Evolutionary conservation across 352 stramenopile species (phyloP).

Genomic region (Pythium sp.): DNA sequence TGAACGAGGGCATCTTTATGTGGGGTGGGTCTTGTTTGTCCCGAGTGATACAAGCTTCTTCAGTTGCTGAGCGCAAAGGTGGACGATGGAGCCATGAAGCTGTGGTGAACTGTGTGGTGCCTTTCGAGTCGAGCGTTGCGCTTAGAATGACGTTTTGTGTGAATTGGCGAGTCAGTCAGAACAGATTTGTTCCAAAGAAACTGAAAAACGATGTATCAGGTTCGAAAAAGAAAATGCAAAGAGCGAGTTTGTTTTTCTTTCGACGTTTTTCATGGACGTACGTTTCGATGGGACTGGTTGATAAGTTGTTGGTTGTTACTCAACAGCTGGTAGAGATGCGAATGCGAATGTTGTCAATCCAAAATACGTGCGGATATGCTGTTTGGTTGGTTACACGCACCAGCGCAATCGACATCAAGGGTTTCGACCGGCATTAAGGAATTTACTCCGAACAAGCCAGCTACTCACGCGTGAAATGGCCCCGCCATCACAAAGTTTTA

Average conservation of each 20-base stretch:
- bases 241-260: too few relatives aligned
- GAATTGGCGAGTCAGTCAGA: not conserved
- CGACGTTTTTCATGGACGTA: not conserved
- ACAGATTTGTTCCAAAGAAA: not conserved
- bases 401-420: too few relatives aligned
- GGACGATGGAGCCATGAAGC: not conserved
- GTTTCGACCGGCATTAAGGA: too few relatives aligned
- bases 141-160: not conserved
- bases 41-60: not conserved
- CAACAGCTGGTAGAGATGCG: not conserved
- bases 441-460: too few relatives aligned
- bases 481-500: too few relatives aligned
- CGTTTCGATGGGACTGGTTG: not conserved
- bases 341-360: not conserved
- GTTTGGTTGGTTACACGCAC: too few relatives aligned
- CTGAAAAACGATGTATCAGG: not conserved
- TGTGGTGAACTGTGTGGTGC: not conserved
- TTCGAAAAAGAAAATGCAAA: not conserved
- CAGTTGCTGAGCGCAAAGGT: not conserved
- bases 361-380: not conserved
- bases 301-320: not conserved
- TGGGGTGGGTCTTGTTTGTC: not conserved
- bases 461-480: too few relatives aligned
- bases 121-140: not conserved
- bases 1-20: slow-evolving; percentile 6